Base-by-base conservation (phyloP, 2,329 filamentous ascomycete genomes). In the Botrytis byssoidea region DNA sequence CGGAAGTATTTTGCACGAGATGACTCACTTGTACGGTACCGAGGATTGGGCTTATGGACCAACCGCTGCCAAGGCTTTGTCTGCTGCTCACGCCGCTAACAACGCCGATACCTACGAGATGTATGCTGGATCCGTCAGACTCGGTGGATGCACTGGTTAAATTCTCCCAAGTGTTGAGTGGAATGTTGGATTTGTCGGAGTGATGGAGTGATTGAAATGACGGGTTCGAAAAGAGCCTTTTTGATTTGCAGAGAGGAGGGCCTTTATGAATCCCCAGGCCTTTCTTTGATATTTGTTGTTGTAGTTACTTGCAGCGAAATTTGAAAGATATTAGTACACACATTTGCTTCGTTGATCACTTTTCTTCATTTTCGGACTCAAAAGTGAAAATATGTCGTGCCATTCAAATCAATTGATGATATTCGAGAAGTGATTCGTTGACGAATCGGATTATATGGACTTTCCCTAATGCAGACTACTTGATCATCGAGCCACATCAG, bases 41-140 rank as follows among this genome's bases (percentile, higher is more conserved):
- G 67, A 73, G 37, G 77, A 79, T 75, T 78, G 40, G 6, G 77
- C 77, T 16, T 79, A 79, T 76, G 77, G 77, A 14, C 61, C 73
- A 42, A 65, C 75, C 60, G 77, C 76, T 35, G 77, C 77, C 1
- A 75, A 72, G 64, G 48, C 64, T 22, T 72, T 79, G 66, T 42
- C 70, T 4, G 77, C 77, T 63, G 71, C 75, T 2, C 51, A 77
- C n/a, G 77, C 77, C 7, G 73, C 77, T 25, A 71, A 57, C 4
- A 79, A 79, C 72, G 77, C 77, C 9, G 77, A 79, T 73, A 79
- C 77, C 2, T 79, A 78, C 73, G 76, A 78, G 76, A 78, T 78
- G 77, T 78, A 78, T 72, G 76, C 76, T 46, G 75, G 72, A 51
- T 76, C 74, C 73, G 77, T 78, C 8, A 76, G 76, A 71, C 73